Percentiles rank a stretch among this genome's conserved stretches.
phyloP scores from a whole-genome alignment of 2,329 filamentous ascomycete species.

The Penicillium janthinellum region DNA sequence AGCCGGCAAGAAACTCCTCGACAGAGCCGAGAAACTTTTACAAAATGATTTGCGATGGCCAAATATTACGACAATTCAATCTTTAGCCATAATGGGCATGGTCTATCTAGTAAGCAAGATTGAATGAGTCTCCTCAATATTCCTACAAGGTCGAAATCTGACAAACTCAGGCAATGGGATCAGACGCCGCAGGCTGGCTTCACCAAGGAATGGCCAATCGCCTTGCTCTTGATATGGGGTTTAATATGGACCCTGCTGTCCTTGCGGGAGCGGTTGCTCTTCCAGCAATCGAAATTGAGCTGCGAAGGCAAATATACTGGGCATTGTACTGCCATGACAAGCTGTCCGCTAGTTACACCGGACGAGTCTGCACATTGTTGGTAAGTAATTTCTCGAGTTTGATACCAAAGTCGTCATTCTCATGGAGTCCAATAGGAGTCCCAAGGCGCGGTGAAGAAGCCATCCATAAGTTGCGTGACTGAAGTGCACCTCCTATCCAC shows the following conservation, averaged over 20 bases:
- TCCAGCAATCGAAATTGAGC: constrained; percentile 31
- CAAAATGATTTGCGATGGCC: constrained; percentile 31
- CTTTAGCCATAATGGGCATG: constrained; percentile 34
- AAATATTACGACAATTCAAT: constrained; percentile 42
- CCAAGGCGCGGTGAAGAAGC: constrained; percentile 35
- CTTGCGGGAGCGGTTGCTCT: constrained; percentile 30
- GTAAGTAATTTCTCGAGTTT: constrained; percentile 22
- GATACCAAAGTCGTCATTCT: background rate
- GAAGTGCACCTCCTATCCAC: constrained; percentile 15
- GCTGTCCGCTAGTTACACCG: constrained; percentile 38
- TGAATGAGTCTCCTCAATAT: background rate
- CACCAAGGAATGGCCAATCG: constrained; percentile 43
- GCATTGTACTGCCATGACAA: constrained; percentile 42
- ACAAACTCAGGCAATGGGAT: constrained; percentile 33
- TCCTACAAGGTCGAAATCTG: background rate
- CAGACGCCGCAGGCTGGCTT: constrained; percentile 41
- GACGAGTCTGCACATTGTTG: constrained; percentile 40
- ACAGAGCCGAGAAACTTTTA: constrained; percentile 29
- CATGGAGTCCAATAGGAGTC: constrained; percentile 25
- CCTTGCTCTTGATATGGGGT: constrained; percentile 42
- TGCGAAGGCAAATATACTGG: constrained; percentile 43
- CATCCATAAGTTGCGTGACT: constrained; percentile 18
- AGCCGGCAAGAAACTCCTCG: constrained; percentile 36
- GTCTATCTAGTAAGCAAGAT: constrained; percentile 30
- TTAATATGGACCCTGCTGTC: constrained; percentile 38